A percentile compares a stretch with the other conserved stretches of the same genome.
These are phyloP conservation scores for Aspergillus sp. DNA, from an alignment of 2,329 filamentous ascomycete species.

Conservation along the genomic window DNA sequence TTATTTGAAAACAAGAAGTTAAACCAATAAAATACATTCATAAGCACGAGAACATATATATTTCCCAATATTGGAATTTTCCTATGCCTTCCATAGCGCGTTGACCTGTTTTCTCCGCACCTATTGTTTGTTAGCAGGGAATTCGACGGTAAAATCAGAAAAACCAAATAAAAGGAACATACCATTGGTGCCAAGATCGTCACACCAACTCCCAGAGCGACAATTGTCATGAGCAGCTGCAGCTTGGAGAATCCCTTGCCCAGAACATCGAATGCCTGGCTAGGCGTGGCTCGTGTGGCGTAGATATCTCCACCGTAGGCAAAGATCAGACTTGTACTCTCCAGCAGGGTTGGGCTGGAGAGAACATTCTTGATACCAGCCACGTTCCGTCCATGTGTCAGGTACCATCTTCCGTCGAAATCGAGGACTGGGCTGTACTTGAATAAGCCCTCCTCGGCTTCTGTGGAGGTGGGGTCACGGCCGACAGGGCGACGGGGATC, in stretches of 20 bases:
- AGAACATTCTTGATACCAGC: conserved; percentile 69
- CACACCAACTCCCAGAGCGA: conserved; percentile 73
- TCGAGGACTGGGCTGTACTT: conserved; percentile 73
- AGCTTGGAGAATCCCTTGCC: conserved; percentile 92
- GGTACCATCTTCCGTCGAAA: conserved; percentile 73
- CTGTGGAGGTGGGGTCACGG: conserved; percentile 72
- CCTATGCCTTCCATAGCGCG: conserved; percentile 15
- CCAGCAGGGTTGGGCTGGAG: conserved; percentile 71
- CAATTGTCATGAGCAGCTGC: conserved; percentile 76
- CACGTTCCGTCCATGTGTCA: conserved; percentile 80
- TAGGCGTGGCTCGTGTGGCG: conserved; percentile 79
- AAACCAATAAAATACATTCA: no score
- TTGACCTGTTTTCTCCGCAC: conserved; percentile 50
- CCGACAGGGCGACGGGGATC: conserved; percentile 84
- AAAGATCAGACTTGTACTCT: conserved; percentile 87
- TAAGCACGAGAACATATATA: no score
- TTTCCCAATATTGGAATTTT: no score
- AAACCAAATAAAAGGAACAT: conserved; percentile 33
- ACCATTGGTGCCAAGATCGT: conserved; percentile 79
- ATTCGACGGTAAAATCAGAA: not conserved
- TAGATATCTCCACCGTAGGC: conserved; percentile 84
- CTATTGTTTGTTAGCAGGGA: conserved; percentile 18
- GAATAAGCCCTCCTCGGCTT: conserved; percentile 77
- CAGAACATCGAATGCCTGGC: conserved; percentile 83
- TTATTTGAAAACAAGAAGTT: no score